Conservation (phyloP, 192 early-diverging fungal genomes). For the Coemansia sp. region DNA sequence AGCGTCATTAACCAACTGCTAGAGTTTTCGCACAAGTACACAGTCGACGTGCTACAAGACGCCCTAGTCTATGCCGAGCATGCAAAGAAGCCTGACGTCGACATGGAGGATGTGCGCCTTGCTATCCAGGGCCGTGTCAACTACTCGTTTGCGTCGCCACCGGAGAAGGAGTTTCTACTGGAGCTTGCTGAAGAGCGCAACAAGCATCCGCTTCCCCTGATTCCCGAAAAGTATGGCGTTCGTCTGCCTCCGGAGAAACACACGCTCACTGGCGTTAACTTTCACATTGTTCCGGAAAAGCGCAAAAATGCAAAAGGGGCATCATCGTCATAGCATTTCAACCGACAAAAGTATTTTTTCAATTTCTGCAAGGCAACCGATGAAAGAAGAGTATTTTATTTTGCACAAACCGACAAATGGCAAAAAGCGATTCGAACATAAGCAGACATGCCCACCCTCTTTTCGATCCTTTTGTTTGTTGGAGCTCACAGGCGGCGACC, state of each 20-base stretch:
- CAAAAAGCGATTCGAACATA: background rate
- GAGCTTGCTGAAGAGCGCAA: constrained; percentile 78
- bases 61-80: constrained; percentile 92
- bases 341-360: too few relatives aligned
- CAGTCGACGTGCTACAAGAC: constrained; percentile 88
- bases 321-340: background rate
- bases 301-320: constrained; percentile 2
- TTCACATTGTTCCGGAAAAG: constrained; percentile 68
- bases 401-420: background rate
- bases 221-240: constrained; percentile 77
- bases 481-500: constrained; percentile 91
- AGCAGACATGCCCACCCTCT: background rate
- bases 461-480: background rate
- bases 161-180: constrained; percentile 82
- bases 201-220: constrained; percentile 70
- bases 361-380: too few relatives aligned
- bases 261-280: constrained; percentile 75
- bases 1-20: constrained; percentile 87
- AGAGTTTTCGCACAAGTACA: constrained; percentile 92
- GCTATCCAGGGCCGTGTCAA: constrained; percentile 90
- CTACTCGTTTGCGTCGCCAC: constrained; percentile 87
- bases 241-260: constrained; percentile 73
- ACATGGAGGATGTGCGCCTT: constrained; percentile 81
- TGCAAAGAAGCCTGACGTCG: constrained; percentile 74
- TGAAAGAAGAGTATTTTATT: constrained; percentile 1